A percentile compares a stretch with the other conserved stretches of the same genome.
Evolutionary conservation across 352 stramenopile genomes (phyloP).

Genomic region (Phytophthora aleatoria): DNA sequence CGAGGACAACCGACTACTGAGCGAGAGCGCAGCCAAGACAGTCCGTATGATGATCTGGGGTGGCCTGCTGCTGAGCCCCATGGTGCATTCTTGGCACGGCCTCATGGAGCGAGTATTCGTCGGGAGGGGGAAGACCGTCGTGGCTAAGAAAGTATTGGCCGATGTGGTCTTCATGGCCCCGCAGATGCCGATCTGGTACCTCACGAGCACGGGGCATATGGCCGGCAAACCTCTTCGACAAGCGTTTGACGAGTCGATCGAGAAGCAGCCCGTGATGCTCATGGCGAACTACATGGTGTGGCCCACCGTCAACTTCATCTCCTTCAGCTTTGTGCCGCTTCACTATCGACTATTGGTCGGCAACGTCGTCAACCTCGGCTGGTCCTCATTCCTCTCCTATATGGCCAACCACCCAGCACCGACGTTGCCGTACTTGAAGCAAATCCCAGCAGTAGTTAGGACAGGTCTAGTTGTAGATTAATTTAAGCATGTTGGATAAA

Average conservation of each 20-base stretch:
- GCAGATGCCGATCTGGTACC: constrained; percentile 38
- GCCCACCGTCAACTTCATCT: constrained; percentile 42
- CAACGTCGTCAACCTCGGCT: constrained; percentile 40
- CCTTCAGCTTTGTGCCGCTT: constrained; percentile 36
- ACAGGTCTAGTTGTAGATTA: no score
- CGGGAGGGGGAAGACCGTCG: constrained; percentile 27
- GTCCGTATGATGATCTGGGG: constrained; percentile 85
- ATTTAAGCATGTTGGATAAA: neutral
- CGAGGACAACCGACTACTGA: constrained; percentile 15
- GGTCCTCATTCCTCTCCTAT: constrained; percentile 36
- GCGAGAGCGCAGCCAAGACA: constrained; percentile 31
- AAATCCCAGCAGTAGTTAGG: neutral
- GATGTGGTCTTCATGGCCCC: constrained; percentile 44
- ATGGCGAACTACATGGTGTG: constrained; percentile 42
- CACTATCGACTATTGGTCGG: constrained; percentile 13
- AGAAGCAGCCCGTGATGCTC: constrained; percentile 33
- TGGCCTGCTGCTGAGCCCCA: constrained; percentile 80
- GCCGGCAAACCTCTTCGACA: constrained; percentile 24
- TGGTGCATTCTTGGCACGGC: constrained; percentile 91
- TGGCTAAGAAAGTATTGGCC: constrained; percentile 37
- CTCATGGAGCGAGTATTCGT: constrained; percentile 61
- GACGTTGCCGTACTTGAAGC: neutral
- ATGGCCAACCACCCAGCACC: neutral
- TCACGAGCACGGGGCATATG: constrained; percentile 37
- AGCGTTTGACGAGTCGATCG: constrained; percentile 21